Evolutionary conservation across 495 filamentous ascomycete genomes (phyloP), one percentile per base, ranked within the genome.

Genomic region (Neurospora sp.): DNA sequence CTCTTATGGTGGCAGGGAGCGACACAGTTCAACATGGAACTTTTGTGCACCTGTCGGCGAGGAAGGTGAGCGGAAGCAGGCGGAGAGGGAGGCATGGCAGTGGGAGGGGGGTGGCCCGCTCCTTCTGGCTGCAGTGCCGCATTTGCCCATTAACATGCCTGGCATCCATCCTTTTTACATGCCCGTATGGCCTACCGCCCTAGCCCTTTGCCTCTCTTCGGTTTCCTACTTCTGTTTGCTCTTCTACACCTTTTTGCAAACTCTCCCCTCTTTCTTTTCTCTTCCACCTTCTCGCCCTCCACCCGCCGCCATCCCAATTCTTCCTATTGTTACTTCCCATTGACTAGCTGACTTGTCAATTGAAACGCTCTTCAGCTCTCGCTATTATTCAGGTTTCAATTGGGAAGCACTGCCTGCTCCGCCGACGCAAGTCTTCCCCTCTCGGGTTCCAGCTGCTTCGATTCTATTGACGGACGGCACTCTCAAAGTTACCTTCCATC

Each of bases 201-300:
- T 66, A 16, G 27, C 6, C 54, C 14, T 18, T 66, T 35, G 54
- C 54, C 54, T 66, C 27, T 66, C 27, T 66, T 66, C 54, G 27
- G 54, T 66, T 66, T 66, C 54, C 54, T 35, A 66, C 27, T 66
- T 66, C 14, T 66, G 54, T 35, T 66, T 66, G 54, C 27, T 66
- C 27, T 35, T 18, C 54, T 31, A 69, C 44, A 69, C 44, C 71
- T 66, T 10, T 59, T 72, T 72, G 71, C 71, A 59, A 35, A 39
- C 71, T 74, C 39, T 71, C 23, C 44, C 41, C 35, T 72, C 44
- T 42, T 35, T 70, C 70, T 66, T 66, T 66, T 31, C 59, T 59
- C 59, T 54, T 73, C 35, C 27, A 35, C 71, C 62, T 37, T 72
- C 66, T 14, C 46, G 23, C 59, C 27, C 59, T n/a, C 72, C 23